A percentile compares a stretch with the other conserved stretches of the same genome.
Conservation (phyloP, 2,329 filamentous ascomycete species). For the Arthroderma sp. region DNA sequence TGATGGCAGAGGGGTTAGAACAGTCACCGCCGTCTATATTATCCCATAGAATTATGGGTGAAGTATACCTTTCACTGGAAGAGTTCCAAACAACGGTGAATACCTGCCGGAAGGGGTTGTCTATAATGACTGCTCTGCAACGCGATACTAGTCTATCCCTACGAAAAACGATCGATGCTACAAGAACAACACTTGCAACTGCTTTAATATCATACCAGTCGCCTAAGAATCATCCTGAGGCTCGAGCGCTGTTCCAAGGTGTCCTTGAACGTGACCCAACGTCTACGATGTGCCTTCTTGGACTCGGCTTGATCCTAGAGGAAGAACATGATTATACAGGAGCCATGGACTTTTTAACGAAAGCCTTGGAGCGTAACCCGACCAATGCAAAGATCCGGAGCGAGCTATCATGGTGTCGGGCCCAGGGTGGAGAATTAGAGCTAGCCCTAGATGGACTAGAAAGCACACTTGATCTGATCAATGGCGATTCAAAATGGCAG, state of each 20-base stretch:
- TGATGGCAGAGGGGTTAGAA: slow-evolving; percentile 64
- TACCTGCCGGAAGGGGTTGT: slow-evolving; percentile 60
- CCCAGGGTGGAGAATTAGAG: slow-evolving; percentile 62
- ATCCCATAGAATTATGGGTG: slow-evolving; percentile 67
- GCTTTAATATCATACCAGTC: slow-evolving; percentile 81
- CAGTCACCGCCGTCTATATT: slow-evolving; percentile 56
- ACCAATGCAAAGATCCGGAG: slow-evolving; percentile 65
- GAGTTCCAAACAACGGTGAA: slow-evolving; percentile 75
- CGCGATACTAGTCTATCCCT: slow-evolving; percentile 56
- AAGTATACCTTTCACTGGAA: slow-evolving; percentile 72
- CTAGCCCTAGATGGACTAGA: slow-evolving; percentile 57
- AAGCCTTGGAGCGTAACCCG: slow-evolving; percentile 60
- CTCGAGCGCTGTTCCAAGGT: slow-evolving; percentile 69
- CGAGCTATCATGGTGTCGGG: slow-evolving; percentile 86
- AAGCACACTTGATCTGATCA: slow-evolving; percentile 52
- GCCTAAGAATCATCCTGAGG: slow-evolving; percentile 78
- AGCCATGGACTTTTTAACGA: slow-evolving; percentile 66
- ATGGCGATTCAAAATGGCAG: slow-evolving; percentile 46
- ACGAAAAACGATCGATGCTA: slow-evolving; percentile 55
- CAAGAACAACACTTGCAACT: slow-evolving; percentile 70
- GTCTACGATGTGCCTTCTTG: slow-evolving; percentile 71
- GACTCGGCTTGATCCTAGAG: slow-evolving; percentile 80
- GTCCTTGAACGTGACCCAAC: slow-evolving; percentile 63
- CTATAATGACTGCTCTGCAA: slow-evolving; percentile 46
- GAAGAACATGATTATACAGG: slow-evolving; percentile 80